phyloP scores from a whole-genome alignment of 768 basidiomycete species.

The Tephrocybe sp. region DNA sequence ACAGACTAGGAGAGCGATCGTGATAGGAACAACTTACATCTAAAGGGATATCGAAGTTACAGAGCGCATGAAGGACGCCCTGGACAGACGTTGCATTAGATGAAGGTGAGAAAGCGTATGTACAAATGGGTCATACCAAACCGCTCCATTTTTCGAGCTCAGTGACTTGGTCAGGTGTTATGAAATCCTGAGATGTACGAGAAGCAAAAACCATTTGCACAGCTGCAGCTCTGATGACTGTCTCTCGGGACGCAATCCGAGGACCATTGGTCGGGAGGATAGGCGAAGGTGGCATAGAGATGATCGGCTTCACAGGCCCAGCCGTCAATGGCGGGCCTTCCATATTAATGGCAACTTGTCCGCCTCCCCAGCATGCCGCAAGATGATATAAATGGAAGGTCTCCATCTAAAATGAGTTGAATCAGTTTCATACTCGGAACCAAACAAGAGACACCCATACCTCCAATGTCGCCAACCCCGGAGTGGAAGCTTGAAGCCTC shows the following conservation, averaged over 20 bases:
- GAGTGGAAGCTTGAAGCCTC: conserved; percentile 45
- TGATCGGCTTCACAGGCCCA: conserved; percentile 39
- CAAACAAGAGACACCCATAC: conserved; percentile 30
- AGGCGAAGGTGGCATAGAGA: conserved; percentile 25
- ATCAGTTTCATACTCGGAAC: background rate
- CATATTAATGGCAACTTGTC: conserved; percentile 21
- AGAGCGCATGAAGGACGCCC: conserved; percentile 59
- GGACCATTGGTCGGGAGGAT: conserved; percentile 13
- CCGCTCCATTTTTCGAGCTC: conserved; percentile 62
- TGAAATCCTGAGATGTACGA: conserved; percentile 68
- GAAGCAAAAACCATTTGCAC: conserved; percentile 84
- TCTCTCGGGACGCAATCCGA: conserved; percentile 23
- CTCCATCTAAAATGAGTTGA: conserved; percentile 60
- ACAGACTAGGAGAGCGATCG: conserved; percentile 2
- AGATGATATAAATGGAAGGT: conserved; percentile 81
- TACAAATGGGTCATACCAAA: conserved; percentile 27
- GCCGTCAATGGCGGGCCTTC: conserved; percentile 42
- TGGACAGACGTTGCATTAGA: conserved; percentile 17
- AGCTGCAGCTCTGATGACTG: conserved; percentile 69
- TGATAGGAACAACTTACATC: conserved; percentile 42
- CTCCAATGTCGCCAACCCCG: conserved; percentile 67
- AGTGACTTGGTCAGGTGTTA: conserved; percentile 63
- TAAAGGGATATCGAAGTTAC: conserved; percentile 41
- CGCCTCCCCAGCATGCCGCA: conserved; percentile 62
- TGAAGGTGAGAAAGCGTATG: conserved; percentile 5